Base-by-base conservation (phyloP, 495 filamentous ascomycete genomes). In the Podospora tetraspora region DNA sequence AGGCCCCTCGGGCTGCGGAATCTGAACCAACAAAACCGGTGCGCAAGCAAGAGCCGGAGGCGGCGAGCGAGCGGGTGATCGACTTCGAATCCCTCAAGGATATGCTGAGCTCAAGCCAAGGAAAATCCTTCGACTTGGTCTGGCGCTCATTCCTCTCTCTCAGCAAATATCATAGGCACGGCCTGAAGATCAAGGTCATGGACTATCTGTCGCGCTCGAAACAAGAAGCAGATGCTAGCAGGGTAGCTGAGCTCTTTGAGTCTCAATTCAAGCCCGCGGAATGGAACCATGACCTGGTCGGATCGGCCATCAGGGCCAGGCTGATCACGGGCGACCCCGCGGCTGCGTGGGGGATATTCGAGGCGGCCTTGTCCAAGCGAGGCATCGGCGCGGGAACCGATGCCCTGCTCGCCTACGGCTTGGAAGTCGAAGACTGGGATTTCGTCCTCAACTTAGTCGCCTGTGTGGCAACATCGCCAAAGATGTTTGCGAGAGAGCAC, bases 231-330 rank as follows among this genome's bases (percentile, higher is more conserved):
- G 76, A 79, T 16, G 72, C 71, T 0, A 64, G 61, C 67, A 77
- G 74, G 61, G 62, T 76, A 12, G 58, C 29, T 7, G 68, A 72
- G 57, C 56, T 80, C 0, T 77, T 78, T 59, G 6, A 52, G 43
- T 29, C 63, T 0, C 12, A 57, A 1, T 70, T 67, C 21, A 12
- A 56, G 0, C 27, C 67, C 22, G 59, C 70, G 0, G 37, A 66
- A 7, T 78, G 77, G 78, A 75, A 71, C 3, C 70, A 75, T 22
- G 43, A 71, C 7, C 12, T 69, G 13, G 69, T 78, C 9, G 59
- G 34, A 5, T 70, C 72, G 1, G 76, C 67, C 8, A 59, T 80
- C 59, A 67, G 66, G 22, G 75, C 74, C 13, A 66, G 70, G 16
- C 66, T 79, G 61, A 27, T 61, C 2, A 30, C 70, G 19, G 62